phyloP scores from a whole-genome alignment of 805 yeast species.

The Blastobotrys americana region DNA sequence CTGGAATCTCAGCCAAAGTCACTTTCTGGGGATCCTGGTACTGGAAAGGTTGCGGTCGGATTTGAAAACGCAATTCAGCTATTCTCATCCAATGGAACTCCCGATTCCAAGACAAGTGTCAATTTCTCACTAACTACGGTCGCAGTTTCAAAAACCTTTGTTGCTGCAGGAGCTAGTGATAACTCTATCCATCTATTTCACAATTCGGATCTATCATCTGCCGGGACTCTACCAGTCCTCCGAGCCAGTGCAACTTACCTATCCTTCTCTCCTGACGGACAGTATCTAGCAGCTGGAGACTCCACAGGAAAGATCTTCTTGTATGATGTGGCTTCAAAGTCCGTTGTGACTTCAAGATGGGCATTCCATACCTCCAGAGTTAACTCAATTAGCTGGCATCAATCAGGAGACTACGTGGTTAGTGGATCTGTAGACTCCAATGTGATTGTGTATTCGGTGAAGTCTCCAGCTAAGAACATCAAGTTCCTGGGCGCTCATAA shows the following conservation, averaged over 20 bases:
- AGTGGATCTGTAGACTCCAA: constrained; percentile 83
- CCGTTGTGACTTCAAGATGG: constrained; percentile 78
- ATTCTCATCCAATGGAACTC: constrained; percentile 26
- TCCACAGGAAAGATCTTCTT: constrained; percentile 77
- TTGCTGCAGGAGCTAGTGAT: constrained; percentile 46
- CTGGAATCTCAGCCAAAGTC: constrained; percentile 45
- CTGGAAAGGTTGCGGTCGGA: constrained; percentile 37
- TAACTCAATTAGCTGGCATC: constrained; percentile 70
- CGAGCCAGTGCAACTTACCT: constrained; percentile 59
- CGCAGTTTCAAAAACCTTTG: constrained; percentile 36
- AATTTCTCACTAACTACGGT: constrained; percentile 40
- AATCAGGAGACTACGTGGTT: constrained; percentile 62
- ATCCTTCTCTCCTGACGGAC: constrained; percentile 62
- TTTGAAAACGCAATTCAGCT: constrained; percentile 39
- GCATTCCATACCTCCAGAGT: constrained; percentile 86
- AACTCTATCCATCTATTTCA: constrained; percentile 38
- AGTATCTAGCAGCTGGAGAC: constrained; percentile 77
- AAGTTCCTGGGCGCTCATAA: constrained; percentile 77
- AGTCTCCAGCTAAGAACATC: constrained; percentile 67
- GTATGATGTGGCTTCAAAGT: constrained; percentile 47
- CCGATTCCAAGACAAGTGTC: constrained; percentile 29
- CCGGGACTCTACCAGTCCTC: constrained; percentile 36
- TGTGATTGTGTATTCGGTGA: constrained; percentile 70
- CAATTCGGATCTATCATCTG: constrained; percentile 24
- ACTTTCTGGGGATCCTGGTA: constrained; percentile 31